phyloP scores from a whole-genome alignment of 1,139 yeast species.

The Debaryomyces subglobosus region DNA sequence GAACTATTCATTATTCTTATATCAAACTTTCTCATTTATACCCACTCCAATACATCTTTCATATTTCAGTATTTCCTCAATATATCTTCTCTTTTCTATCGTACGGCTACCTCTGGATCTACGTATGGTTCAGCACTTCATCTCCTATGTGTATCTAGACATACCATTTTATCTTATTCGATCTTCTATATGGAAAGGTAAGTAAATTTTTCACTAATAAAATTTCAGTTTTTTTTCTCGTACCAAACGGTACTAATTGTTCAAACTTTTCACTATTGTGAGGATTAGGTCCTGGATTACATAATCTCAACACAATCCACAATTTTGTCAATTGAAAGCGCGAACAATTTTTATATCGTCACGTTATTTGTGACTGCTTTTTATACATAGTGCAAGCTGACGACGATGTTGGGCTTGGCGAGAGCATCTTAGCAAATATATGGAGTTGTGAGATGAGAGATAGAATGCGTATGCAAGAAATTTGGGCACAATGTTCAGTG shows the following conservation, averaged over 20 bases:
- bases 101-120: background rate
- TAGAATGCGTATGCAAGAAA: background rate
- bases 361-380: background rate
- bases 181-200: conserved; percentile 1
- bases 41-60: background rate
- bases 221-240: conserved; percentile 5
- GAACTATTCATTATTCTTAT: background rate
- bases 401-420: background rate
- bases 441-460: background rate
- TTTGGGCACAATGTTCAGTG: background rate
- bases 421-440: background rate
- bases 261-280: conserved; percentile 3
- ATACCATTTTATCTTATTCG: conserved; percentile 13
- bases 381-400: background rate
- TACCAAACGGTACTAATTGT: background rate
- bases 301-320: background rate
- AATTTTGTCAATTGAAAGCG: background rate
- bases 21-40: background rate
- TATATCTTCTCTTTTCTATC: background rate
- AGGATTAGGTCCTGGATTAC: background rate
- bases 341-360: background rate
- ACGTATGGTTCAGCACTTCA: background rate
- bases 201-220: conserved; percentile 8
- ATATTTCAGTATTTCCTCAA: background rate
- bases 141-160: conserved; percentile 4